Conservation (phyloP, 2,329 filamentous ascomycete genomes). For the Talaromyces atroroseus region DNA sequence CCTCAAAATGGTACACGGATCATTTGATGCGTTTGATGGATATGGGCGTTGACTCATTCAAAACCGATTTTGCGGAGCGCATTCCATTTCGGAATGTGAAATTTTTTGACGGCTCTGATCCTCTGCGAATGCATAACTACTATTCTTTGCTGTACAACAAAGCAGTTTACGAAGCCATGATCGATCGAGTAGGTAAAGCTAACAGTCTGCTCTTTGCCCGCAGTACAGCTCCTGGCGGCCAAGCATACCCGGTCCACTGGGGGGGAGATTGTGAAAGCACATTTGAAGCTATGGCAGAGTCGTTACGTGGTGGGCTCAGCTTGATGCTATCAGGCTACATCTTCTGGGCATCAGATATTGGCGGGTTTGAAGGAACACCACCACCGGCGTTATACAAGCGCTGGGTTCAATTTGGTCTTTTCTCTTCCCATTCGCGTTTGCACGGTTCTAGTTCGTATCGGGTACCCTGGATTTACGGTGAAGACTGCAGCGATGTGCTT, state of each 20-base stretch:
- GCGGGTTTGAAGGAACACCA: constrained; percentile 65
- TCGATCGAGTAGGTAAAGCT: constrained; percentile 46
- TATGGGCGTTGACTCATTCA: constrained; percentile 65
- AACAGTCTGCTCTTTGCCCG: constrained; percentile 64
- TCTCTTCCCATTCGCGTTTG: constrained; percentile 65
- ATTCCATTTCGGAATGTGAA: constrained; percentile 61
- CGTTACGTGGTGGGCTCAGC: constrained; percentile 59
- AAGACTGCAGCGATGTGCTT: constrained; percentile 56
- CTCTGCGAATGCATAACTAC: constrained; percentile 68
- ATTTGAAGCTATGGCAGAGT: constrained; percentile 67
- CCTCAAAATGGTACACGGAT: constrained; percentile 58
- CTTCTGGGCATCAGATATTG: constrained; percentile 67
- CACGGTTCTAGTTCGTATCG: constrained; percentile 66
- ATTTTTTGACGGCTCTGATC: constrained; percentile 59
- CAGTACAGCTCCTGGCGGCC: constrained; percentile 61
- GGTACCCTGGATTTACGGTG: constrained; percentile 68
- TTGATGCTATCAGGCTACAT: constrained; percentile 60
- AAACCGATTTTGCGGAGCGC: constrained; percentile 71
- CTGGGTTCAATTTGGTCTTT: constrained; percentile 69
- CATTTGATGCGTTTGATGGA: constrained; percentile 62
- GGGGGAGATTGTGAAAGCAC: constrained; percentile 72
- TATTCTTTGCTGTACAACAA: constrained; percentile 71
- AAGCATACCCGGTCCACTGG: constrained; percentile 66
- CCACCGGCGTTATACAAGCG: constrained; percentile 67
- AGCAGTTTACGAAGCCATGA: constrained; percentile 61